Percentiles rank a stretch among this genome's conserved stretches.
Conservation (phyloP, 2,329 filamentous ascomycete genomes). For the Botrytis sinoallii region DNA sequence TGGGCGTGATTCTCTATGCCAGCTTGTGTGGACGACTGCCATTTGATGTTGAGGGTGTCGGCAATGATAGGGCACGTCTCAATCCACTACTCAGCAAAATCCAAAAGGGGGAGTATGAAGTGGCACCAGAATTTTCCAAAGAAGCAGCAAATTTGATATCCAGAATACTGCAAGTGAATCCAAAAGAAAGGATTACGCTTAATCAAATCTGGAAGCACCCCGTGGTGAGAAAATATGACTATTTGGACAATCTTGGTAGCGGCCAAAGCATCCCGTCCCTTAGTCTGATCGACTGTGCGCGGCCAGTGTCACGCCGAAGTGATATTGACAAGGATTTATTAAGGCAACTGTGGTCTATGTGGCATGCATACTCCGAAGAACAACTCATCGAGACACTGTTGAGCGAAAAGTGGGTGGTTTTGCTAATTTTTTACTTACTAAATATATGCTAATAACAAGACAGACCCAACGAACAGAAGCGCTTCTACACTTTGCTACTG, state of each 20-base stretch:
- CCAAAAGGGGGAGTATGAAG: conserved; percentile 56
- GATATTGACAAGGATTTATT: conserved; percentile 80
- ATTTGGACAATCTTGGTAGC: conserved; percentile 56
- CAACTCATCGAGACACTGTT: conserved; percentile 67
- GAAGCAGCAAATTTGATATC: conserved; percentile 77
- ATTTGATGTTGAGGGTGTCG: conserved; percentile 57
- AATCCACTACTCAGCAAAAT: conserved; percentile 60
- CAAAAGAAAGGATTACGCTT: conserved; percentile 74
- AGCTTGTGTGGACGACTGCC: conserved; percentile 81
- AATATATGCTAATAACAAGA: background rate
- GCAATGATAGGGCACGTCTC: conserved; percentile 41
- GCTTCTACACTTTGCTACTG: conserved; percentile 83
- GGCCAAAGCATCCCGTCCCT: conserved; percentile 50
- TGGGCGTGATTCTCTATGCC: conserved; percentile 85
- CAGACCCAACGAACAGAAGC: conserved; percentile 83
- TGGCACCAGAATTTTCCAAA: conserved; percentile 59
- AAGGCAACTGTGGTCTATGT: conserved; percentile 82
- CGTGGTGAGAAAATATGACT: conserved; percentile 78
- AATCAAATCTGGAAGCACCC: conserved; percentile 82
- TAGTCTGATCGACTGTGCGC: conserved; percentile 58
- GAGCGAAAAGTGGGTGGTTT: conserved; percentile 55
- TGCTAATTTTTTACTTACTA: background rate
- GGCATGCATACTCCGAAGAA: conserved; percentile 79
- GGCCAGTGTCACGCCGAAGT: conserved; percentile 55
- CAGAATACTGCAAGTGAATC: conserved; percentile 75